A percentile compares a stretch with the other conserved stretches of the same genome.
Conservation (phyloP, 2,329 filamentous ascomycete species). For the Zymoseptoria pseudotritici region DNA sequence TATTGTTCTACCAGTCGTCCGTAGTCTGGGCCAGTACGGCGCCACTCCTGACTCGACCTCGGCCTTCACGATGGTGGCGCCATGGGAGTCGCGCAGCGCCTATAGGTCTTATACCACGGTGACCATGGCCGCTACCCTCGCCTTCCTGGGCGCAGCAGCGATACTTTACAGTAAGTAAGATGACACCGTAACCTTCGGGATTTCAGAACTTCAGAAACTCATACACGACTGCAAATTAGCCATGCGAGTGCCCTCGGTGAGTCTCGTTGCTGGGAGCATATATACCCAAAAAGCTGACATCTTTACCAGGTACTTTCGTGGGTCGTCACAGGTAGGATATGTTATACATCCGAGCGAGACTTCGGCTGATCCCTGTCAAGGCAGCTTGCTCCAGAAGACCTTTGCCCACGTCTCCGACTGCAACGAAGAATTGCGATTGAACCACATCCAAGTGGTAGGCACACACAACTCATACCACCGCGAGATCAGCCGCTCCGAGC, state of each 20-base stretch:
- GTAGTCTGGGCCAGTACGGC: not conserved
- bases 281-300: not conserved
- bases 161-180: not conserved
- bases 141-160: not conserved
- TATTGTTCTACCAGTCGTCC: too few species aligned
- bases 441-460: constrained; percentile 46
- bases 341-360: too few species aligned
- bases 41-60: not conserved
- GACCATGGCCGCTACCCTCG: not conserved
- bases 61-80: not conserved
- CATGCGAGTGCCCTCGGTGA: not conserved
- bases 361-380: not conserved
- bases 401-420: not conserved
- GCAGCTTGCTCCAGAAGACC: not conserved
- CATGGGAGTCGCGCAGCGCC: not conserved
- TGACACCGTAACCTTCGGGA: not conserved
- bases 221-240: not conserved
- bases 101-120: not conserved
- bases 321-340: not conserved
- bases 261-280: not conserved
- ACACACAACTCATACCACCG: constrained; percentile 48
- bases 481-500: constrained; percentile 38
- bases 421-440: constrained; percentile 36
- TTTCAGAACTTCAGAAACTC: not conserved
- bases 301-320: not conserved